Evolutionary conservation across 768 basidiomycete genomes (phyloP), one percentile per base, ranked within the genome.

Genomic region (Termitomyces titanicus): DNA sequence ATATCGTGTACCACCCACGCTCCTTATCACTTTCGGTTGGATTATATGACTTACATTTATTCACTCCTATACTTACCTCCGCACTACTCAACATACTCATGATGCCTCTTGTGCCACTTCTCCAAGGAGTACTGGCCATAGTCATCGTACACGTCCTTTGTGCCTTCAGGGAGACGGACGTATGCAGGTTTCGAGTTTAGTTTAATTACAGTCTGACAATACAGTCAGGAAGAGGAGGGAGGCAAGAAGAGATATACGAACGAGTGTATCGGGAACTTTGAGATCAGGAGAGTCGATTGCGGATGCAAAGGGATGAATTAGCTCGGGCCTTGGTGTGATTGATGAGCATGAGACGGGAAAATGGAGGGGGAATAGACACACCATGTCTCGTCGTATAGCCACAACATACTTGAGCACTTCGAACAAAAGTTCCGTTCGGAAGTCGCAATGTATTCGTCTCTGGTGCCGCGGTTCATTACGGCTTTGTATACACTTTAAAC

Each of bases 281-380:
- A 87, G 74, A n/a, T 79, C 73, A 2, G 84, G 84, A 4, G 74
- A 75, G 53, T 87, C 86, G 47, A 86, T 85, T 0, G 77, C 84
- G 27, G 83, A 83, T 9, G 85, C 85, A 57, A 86, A 88, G 3
- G 86, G 86, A 53, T 87, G 86, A 33, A 88, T 70, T 0, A 81
- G 62, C 25, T 86, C 81, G 0, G 85, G 84, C 85, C 85, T 86
- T 44, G 6, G 47, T 40, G 20, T 24, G 18, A 20, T 38, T 47
- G 43, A 27, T 43, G 1, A 2, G 22, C n/a, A 52, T 35, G 9
- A 27, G 5, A 17, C 17, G 11, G n/a, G 11, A 24, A 17, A 17
- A 25, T 18, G 9, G 17, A 5, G 8, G 31, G 2, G 3, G 13
- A 39, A 29, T 34, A 6, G n/a, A 57, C 75, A 35, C 46, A 86